Conservation (phyloP, 306 rosid species). For the Cicer cuneatum region DNA sequence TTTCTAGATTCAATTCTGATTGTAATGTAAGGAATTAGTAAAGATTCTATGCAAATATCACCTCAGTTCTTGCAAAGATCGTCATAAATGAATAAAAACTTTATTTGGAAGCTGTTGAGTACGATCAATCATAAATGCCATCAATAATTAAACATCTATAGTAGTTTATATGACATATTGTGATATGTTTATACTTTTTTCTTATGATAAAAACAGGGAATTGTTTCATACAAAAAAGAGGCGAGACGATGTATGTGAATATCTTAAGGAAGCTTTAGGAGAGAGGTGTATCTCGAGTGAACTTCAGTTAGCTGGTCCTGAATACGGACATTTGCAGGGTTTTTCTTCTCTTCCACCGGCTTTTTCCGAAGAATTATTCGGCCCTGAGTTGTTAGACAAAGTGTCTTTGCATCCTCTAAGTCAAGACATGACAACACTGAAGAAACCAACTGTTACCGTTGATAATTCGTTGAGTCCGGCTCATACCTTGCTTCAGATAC, state of each 20-base stretch:
- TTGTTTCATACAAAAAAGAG: slow-evolving; percentile 70
- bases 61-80: slow-evolving; percentile 11
- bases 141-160: background rate
- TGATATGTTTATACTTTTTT: slow-evolving; percentile 3
- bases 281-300: slow-evolving; percentile 74
- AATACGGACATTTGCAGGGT: slow-evolving; percentile 71
- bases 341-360: slow-evolving; percentile 74
- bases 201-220: slow-evolving; percentile 58
- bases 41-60: background rate
- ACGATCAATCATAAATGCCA: background rate
- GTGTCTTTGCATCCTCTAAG: slow-evolving; percentile 55
- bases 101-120: background rate
- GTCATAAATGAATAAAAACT: background rate
- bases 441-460: slow-evolving; percentile 61
- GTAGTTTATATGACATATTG: slow-evolving; percentile 21
- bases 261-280: slow-evolving; percentile 69
- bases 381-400: slow-evolving; percentile 59
- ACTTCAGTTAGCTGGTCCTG: slow-evolving; percentile 91
- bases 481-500: slow-evolving; percentile 84
- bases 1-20: background rate
- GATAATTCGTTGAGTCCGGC: slow-evolving; percentile 77
- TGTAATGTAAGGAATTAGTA: background rate
- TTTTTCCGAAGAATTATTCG: slow-evolving; percentile 70
- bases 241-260: slow-evolving; percentile 63
- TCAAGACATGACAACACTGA: slow-evolving; percentile 50